Base-by-base conservation (phyloP, 73 alveolate genomes). In the Paramecium caudatum region DNA sequence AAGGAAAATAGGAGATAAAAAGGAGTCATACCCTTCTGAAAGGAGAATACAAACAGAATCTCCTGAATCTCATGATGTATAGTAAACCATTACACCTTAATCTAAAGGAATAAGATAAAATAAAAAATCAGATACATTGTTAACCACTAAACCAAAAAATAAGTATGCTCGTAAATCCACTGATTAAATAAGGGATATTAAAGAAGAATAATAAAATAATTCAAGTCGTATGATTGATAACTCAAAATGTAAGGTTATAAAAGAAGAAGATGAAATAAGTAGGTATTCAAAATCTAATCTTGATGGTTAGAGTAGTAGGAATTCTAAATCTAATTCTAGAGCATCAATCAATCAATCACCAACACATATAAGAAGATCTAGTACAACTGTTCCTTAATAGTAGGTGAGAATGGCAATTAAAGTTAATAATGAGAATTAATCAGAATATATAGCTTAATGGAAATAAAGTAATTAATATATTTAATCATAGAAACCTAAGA, bases 11-110 rank as follows among this genome's bases (percentile, higher is more conserved):
- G n/a, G n/a, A n/a, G n/a, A n/a, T n/a, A n/a, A n/a, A n/a, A n/a
- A n/a, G n/a, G 88, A 74, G 17, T 17, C 17, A 16, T 41, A 43
- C 19, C 88, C 88, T 2, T 19, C 69, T 34, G 88, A 37, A 0
- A 74, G 88, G 15, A 37, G 88, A 45, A 74, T 74, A 16, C 43
- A 74, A 45, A 74, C 88, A 9, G 88, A 74, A 74, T 12, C 3
- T 39, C 3, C 21, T 41, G 88, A 74, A 13, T 39, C 3, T 27
- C 30, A 23, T 12, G 30, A 21, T 23, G 16, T 9, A 1, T 10
- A 10, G 12, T 10, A 27, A 0, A 10, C 80, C 2, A 23, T 27
- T 55, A 55, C 80, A 9, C 80, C 80, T 19, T 10, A 55, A 55
- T 27, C 10, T 55, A 55, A 55, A 5, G 23, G 30, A 55, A 10